A percentile compares a stretch with the other conserved stretches of the same genome.
Evolutionary conservation across 179 eudicot species (phyloP).

Genomic region (Beta macrorhiza): DNA sequence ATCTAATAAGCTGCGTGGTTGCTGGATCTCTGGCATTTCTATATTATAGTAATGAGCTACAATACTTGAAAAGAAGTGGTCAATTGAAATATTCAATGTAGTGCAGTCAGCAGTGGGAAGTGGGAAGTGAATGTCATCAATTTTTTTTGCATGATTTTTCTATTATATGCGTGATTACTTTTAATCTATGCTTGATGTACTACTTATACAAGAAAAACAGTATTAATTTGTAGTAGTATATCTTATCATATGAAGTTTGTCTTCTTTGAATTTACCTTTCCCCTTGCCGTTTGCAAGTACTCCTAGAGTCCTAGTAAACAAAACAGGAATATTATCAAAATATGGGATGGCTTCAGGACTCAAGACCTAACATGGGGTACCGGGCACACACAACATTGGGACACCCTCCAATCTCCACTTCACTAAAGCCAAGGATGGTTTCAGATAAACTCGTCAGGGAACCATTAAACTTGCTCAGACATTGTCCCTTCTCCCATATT

Average conservation of each 20-base stretch:
- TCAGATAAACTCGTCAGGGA: conserved; percentile 6
- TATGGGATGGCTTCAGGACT: not conserved
- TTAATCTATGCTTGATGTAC: too few species aligned
- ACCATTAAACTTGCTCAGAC: conserved; percentile 1
- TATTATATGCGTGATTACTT: too few species aligned
- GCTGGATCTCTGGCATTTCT: conserved; percentile 51
- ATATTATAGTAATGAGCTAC: conserved; percentile 36
- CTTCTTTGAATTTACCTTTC: not conserved
- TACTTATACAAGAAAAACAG: too few species aligned
- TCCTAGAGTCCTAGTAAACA: not conserved
- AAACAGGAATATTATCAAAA: not conserved
- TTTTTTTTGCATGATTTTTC: not conserved
- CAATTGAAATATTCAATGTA: conserved; percentile 22
- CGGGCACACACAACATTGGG: not conserved
- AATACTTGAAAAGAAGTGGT: conserved; percentile 28
- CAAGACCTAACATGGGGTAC: not conserved
- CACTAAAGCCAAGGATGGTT: conserved; percentile 11
- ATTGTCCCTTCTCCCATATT: not conserved
- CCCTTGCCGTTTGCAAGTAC: not conserved
- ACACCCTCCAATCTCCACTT: not conserved
- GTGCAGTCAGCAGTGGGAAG: conserved; percentile 24
- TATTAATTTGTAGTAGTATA: not conserved
- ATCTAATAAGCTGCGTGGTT: conserved; percentile 25
- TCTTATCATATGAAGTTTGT: not conserved
- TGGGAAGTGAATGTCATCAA: conserved; percentile 22